A percentile compares a stretch with the other conserved stretches of the same genome.
Conservation (phyloP, 139 green algal genomes). For the Nannochloris sp. region DNA sequence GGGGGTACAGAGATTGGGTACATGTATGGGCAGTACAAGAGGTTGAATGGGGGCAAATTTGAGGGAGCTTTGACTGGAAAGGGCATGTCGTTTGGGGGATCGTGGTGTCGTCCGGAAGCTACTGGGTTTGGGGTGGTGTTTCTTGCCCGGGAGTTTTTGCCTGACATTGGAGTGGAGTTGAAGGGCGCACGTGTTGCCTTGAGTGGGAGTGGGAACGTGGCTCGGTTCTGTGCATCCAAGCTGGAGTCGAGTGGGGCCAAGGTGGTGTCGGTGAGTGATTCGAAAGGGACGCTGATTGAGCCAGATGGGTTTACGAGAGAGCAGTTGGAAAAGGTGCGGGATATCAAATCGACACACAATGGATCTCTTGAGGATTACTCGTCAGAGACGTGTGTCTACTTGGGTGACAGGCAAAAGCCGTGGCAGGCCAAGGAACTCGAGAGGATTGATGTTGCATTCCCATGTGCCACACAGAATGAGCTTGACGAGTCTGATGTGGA, state of each 20-base stretch:
- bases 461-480: slow-evolving; percentile 67
- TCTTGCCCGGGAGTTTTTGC: slow-evolving; percentile 50
- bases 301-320: slow-evolving; percentile 55
- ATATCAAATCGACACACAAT: slow-evolving; percentile 19
- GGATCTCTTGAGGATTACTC: slow-evolving; percentile 21
- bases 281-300: slow-evolving; percentile 16
- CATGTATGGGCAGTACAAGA: slow-evolving; percentile 82
- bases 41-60: slow-evolving; percentile 45
- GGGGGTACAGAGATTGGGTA: slow-evolving; percentile 67
- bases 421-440: slow-evolving; percentile 41
- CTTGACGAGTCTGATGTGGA: slow-evolving; percentile 43
- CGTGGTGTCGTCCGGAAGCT: slow-evolving; percentile 67
- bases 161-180: slow-evolving; percentile 20
- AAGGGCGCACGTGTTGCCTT: slow-evolving; percentile 25
- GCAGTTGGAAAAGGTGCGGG: slow-evolving; percentile 30
- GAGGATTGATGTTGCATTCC: slow-evolving; percentile 59
- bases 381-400: slow-evolving; percentile 28
- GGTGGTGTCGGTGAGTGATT: slow-evolving; percentile 58
- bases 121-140: slow-evolving; percentile 77
- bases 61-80: slow-evolving; percentile 67
- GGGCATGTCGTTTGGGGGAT: slow-evolving; percentile 58
- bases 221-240: slow-evolving; percentile 18
- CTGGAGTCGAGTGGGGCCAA: slow-evolving; percentile 33
- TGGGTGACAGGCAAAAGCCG: slow-evolving; percentile 42
- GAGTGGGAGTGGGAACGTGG: slow-evolving; percentile 44